Percentiles rank a stretch among this genome's conserved stretches.
Conservation (phyloP, 2,329 filamentous ascomycete species). For the Blastomyces gilchristii region DNA sequence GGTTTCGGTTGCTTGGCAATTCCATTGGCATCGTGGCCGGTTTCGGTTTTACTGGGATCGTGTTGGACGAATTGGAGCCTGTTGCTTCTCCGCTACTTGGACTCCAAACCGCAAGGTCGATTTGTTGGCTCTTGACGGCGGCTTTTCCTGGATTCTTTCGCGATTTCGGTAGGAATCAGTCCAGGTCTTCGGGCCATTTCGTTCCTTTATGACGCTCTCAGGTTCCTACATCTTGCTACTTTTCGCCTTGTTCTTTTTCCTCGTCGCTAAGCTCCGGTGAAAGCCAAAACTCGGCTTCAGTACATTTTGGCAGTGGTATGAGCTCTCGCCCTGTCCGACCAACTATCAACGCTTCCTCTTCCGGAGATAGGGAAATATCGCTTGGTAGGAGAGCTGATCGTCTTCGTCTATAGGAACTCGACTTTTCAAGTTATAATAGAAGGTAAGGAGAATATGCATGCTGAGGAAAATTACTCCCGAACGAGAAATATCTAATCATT, state of each 20-base stretch:
- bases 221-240: background rate
- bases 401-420: background rate
- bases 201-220: background rate
- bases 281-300: slow-evolving; percentile 4
- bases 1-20: slow-evolving; percentile 28
- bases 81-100: background rate
- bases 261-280: background rate
- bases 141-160: background rate
- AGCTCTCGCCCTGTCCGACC: slow-evolving; percentile 9
- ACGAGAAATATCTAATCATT: background rate
- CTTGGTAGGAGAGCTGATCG: slow-evolving; percentile 9
- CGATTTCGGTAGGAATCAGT: background rate
- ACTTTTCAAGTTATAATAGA: background rate
- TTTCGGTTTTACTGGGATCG: background rate
- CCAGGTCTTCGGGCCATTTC: background rate
- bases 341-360: slow-evolving; percentile 8
- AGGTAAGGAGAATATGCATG: background rate
- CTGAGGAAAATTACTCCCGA: background rate
- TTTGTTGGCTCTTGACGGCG: background rate
- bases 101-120: background rate
- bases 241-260: background rate
- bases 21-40: background rate
- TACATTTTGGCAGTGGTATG: slow-evolving; percentile 6
- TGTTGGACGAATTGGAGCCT: background rate
- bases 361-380: slow-evolving; percentile 4